phyloP scores from a whole-genome alignment of 2,329 filamentous ascomycete species.

The Talaromyces sp. region DNA sequence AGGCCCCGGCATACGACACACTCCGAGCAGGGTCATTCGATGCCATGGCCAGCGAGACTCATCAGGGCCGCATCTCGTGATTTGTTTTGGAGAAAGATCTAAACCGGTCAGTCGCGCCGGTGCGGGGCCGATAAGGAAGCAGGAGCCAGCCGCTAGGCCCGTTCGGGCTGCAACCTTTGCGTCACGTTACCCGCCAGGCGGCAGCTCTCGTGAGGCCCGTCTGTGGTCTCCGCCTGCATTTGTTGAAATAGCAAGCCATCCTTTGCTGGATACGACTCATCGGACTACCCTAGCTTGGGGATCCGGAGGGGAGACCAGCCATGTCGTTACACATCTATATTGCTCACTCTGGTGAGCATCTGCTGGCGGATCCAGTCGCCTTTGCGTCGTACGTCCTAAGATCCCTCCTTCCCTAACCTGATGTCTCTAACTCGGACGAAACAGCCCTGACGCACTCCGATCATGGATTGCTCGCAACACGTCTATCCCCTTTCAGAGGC shows the following conservation, averaged over 20 bases:
- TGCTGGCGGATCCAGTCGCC: conserved; percentile 69
- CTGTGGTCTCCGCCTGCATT: not conserved
- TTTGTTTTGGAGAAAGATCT: not conserved
- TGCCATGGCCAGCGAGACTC: conserved; percentile 25
- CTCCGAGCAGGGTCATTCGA: conserved; percentile 19
- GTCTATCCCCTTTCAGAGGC: conserved; percentile 67
- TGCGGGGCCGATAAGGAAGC: not conserved
- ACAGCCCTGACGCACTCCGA: conserved; percentile 76
- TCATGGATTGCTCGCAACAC: conserved; percentile 71
- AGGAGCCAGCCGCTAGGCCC: conserved; percentile 1
- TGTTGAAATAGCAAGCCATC: not conserved
- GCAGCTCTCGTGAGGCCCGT: not conserved
- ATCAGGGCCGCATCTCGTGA: conserved; percentile 12
- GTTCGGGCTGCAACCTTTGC: conserved; percentile 6
- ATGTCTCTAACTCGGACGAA: conserved; percentile 15
- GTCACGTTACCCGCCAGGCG: conserved; percentile 9
- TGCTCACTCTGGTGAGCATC: conserved; percentile 84
- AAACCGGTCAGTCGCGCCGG: not conserved
- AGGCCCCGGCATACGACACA: conserved; percentile 23
- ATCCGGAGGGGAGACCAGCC: conserved; percentile 38
- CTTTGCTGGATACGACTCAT: conserved; percentile 10
- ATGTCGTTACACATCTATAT: conserved; percentile 91
- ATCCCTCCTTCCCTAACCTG: not conserved
- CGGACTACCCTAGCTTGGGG: conserved; percentile 14
- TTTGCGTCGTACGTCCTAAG: conserved; percentile 61